A percentile compares a stretch with the other conserved stretches of the same genome.
Evolutionary conservation across 306 rosid species (phyloP).

Genomic region (Delonix regia): DNA sequence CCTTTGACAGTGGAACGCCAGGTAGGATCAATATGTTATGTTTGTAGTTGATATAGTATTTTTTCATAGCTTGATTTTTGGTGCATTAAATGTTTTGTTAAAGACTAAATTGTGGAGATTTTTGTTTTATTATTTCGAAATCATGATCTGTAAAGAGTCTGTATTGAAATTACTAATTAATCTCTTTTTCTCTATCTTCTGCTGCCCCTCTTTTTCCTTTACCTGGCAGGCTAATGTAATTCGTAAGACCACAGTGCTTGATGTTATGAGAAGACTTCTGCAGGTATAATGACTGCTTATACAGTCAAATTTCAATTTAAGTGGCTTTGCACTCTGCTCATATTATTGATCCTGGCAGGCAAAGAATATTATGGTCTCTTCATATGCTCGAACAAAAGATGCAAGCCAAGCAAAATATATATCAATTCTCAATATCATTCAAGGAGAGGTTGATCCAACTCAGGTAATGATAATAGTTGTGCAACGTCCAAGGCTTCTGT

Average conservation of each 20-base stretch:
- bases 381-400: conserved; percentile 96
- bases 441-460: conserved; percentile 99
- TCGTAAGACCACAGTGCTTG: conserved; percentile 96
- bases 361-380: conserved; percentile 96
- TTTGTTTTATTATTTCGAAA: conserved; percentile 2
- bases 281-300: conserved; percentile 59
- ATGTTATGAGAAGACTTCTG: conserved; percentile 97
- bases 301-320: conserved; percentile 6
- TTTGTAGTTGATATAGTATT: neutral
- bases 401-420: conserved; percentile 99
- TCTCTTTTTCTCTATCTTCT: neutral
- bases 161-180: neutral
- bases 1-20: conserved; percentile 98
- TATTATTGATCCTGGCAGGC: conserved; percentile 60
- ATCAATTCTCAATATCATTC: conserved; percentile 94
- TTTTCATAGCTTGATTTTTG: neutral
- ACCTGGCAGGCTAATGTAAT: conserved; percentile 82
- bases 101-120: neutral
- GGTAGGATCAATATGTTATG: conserved; percentile 47
- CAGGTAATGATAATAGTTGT: conserved; percentile 52
- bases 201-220: conserved; percentile 11
- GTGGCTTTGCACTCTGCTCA: conserved; percentile 28
- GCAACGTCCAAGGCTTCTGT: neutral
- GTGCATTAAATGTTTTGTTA: neutral
- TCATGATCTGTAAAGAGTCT: conserved; percentile 27